phyloP scores from a whole-genome alignment of 2,329 filamentous ascomycete genomes.

The Clarireedia paspali region DNA sequence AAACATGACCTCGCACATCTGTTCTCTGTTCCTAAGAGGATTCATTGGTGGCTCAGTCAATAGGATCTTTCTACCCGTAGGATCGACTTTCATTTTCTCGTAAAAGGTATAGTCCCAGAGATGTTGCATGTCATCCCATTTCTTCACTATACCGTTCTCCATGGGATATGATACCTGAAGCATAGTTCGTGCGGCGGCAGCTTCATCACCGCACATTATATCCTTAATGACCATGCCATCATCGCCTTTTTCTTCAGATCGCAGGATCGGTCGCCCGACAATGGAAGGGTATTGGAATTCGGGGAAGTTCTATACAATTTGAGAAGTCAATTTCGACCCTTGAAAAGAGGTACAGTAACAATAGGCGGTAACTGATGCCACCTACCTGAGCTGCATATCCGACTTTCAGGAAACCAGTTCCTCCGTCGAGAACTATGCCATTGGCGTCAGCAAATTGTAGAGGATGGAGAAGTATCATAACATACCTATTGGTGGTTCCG shows the following conservation, averaged over 20 bases:
- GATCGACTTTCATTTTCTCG: constrained; percentile 93
- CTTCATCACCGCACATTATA: constrained; percentile 99
- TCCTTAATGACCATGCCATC: constrained; percentile 79
- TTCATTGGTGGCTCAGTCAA: constrained; percentile 98
- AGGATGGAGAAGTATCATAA: neutral
- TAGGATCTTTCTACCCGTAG: constrained; percentile 89
- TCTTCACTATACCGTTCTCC: constrained; percentile 99
- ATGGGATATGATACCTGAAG: constrained; percentile 98
- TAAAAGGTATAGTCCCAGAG: constrained; percentile 98
- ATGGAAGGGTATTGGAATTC: constrained; percentile 98
- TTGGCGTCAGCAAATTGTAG: constrained; percentile 15
- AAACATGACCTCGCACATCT: constrained; percentile 99
- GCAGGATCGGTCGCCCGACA: constrained; percentile 92
- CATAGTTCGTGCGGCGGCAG: constrained; percentile 90
- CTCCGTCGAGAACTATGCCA: constrained; percentile 87
- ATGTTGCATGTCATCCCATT: constrained; percentile 99
- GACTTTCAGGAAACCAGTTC: constrained; percentile 99
- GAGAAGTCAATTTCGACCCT: constrained; percentile 4
- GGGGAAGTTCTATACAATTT: constrained; percentile 73
- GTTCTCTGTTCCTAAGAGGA: constrained; percentile 89
- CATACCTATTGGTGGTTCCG: constrained; percentile 31
- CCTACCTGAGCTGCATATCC: constrained; percentile 86
- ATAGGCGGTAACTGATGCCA: constrained; percentile 11
- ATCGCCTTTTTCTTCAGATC: constrained; percentile 74
- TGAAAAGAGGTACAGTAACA: constrained; percentile 1